Percentiles rank a stretch among this genome's conserved stretches.
Conservation (phyloP, 1,284 basidiomycete species). For the Cutaneotrichosporon sp. region DNA sequence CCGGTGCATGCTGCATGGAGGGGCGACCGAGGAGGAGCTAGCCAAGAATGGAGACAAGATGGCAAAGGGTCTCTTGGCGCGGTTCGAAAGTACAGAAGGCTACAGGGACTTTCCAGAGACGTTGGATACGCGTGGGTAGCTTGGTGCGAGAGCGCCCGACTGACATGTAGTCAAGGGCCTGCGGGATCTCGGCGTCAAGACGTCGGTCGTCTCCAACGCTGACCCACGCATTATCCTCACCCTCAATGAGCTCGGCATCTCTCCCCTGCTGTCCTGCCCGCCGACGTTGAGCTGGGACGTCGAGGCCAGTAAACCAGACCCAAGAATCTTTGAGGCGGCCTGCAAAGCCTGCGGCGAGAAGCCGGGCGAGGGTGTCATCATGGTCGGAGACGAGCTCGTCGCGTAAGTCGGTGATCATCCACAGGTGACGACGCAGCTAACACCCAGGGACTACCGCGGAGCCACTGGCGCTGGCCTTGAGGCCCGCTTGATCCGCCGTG, state of each 20-base stretch:
- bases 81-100: constrained; percentile 45
- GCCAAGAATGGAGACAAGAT: constrained; percentile 21
- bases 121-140: constrained; percentile 26
- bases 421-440: constrained; percentile 1
- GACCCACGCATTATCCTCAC: constrained; percentile 41
- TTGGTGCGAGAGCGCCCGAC: not conserved
- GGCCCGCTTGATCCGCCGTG: constrained; percentile 37
- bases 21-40: constrained; percentile 29
- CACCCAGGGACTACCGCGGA: constrained; percentile 42
- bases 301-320: constrained; percentile 40
- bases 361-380: constrained; percentile 36
- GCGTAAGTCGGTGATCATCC: constrained; percentile 33
- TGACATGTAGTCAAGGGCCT: constrained; percentile 32
- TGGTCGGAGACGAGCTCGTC: constrained; percentile 48
- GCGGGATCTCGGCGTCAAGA: constrained; percentile 33
- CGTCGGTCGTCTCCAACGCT: constrained; percentile 44
- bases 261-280: constrained; percentile 29
- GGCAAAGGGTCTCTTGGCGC: constrained; percentile 25
- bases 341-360: constrained; percentile 25
- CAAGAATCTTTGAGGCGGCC: constrained; percentile 36
- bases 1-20: constrained; percentile 37
- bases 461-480: constrained; percentile 35
- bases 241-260: constrained; percentile 35
- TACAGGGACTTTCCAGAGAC: constrained; percentile 45
- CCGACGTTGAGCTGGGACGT: constrained; percentile 44